Evolutionary conservation across 2,329 filamentous ascomycete species (phyloP).

Genomic region (Pleomassaria siparia): DNA sequence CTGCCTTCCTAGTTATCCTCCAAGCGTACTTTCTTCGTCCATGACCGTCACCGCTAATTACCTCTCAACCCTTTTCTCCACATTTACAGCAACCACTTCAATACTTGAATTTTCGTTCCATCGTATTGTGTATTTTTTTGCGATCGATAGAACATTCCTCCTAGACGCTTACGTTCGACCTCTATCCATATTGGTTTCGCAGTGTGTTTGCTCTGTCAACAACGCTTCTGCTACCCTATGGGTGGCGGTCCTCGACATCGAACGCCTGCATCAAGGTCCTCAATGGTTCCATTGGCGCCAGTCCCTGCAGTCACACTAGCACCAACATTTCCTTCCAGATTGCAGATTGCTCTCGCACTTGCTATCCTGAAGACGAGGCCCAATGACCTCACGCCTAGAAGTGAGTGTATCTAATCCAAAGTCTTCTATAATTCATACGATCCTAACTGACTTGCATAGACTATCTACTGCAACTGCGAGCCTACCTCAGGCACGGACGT

Average conservation of each 20-base stretch:
- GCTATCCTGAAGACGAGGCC: constrained; percentile 45
- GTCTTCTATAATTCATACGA: not conserved
- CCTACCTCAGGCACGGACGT: constrained; percentile 31
- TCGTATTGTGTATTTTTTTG: too few species aligned
- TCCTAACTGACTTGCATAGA: constrained; percentile 26
- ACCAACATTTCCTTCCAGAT: constrained; percentile 16
- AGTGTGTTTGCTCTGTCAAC: not conserved
- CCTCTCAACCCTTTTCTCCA: not conserved
- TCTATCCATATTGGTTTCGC: too few species aligned
- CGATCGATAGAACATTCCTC: too few species aligned
- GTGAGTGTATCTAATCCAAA: constrained; percentile 14
- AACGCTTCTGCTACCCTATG: not conserved
- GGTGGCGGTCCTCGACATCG: not conserved
- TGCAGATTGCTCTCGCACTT: constrained; percentile 38
- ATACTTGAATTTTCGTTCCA: not conserved
- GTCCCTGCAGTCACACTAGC: not conserved
- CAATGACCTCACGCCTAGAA: constrained; percentile 30
- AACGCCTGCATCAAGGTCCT: too few species aligned
- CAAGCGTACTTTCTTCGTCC: not conserved
- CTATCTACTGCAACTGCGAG: constrained; percentile 37
- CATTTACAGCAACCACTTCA: not conserved
- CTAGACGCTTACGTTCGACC: too few species aligned
- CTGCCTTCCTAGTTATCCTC: not conserved
- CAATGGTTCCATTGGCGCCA: not conserved
- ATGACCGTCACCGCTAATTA: not conserved